Base-by-base conservation (phyloP, 495 filamentous ascomycete genomes). In the Xylaria bambusicola region DNA sequence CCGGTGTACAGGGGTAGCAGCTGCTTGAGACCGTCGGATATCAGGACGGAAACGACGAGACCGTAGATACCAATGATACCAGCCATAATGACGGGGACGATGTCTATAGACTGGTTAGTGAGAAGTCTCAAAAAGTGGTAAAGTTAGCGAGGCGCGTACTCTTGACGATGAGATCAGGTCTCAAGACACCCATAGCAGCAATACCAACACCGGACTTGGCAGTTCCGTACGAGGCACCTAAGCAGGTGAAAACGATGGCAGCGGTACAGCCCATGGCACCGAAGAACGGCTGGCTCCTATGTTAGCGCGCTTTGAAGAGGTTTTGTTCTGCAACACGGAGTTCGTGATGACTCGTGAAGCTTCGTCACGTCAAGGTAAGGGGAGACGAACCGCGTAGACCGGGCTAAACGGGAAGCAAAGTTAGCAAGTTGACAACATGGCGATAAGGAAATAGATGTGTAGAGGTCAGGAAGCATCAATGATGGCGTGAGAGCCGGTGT, bases 31-130 rank as follows among this genome's bases (percentile, higher is more conserved):
- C 87, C 86, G 77, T 95, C 93, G 67, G 95, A 97, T 75, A 99
- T 93, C 72, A 99, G 77, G 76, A 99, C 94, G 3, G 93, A 97
- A 54, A 99, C 94, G 80, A 99, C 94, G 52, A 99, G 86, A 68
- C 94, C 94, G 83, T 99, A 99, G 79, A 99, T 99, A 88, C 90
- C 95, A 77, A 99, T 97, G 80, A 99, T 99, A 98, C 94, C 94
- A 82, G 94, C 94, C 94, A 99, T 99, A 85, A 99, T 96, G 77
- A 98, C 94, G 71, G 94, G 94, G 60, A 98, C 92, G 72, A 98
- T 96, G 83, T 98, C 94, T 98, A 64, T 7, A 2, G 9, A 18
- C 33, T 13, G 42, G 60, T 74, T 61, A 75, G 69, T 53, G 58
- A 33, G 33, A 27, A 7, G 13, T 52, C 17, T 9, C 21, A 51